Base-by-base conservation (phyloP, 1,139 yeast species). In the Yamadazyma triangularis region DNA sequence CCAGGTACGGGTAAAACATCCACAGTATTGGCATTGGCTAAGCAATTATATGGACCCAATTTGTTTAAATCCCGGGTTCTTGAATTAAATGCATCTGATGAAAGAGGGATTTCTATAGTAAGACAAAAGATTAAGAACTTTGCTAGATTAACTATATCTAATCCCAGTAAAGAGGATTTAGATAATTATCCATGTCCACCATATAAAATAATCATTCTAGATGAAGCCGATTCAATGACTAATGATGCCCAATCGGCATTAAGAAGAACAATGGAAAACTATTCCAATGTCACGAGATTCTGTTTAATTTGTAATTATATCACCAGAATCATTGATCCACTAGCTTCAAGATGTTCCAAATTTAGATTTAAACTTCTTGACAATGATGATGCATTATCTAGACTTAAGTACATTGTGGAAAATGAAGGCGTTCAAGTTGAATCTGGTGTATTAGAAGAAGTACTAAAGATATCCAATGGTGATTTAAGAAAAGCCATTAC, bases 141-240 rank as follows among this genome's bases (percentile, higher is more conserved):
- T 64, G 97, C 98, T 11, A 70, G 95, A 41, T 64, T 88, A 30
- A 76, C 93, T 0, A 88, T 91, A 2, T 81, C 96, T 1, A 83
- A 83, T 39, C 93, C 96, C 0, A 56, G 82, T 1, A 64, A 68
- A 11, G 80, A 79, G 24, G 91, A 83, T 47, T 57, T 73, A 35
- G 74, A 64, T 24, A 70, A 78, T 11, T 87, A 87, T 54, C 96
- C 97, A 1, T 91, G 97, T 53, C 96, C 96, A 2, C 96, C 96
- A 5, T 89, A 83, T 57, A 89, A 89, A 53, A 81, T 84, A 45
- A 77, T 80, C 39, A 83, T 87, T 28, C 58, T 89, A 33, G 97
- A 91, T 60, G 98, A 91, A 58, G 98, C 98, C 0, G 98, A 91
- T 55, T 85, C 95, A 13, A 91, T 91, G 98, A 91, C 98, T n/a